A percentile compares a stretch with the other conserved stretches of the same genome.
Conservation (phyloP, 129 eudicot species). For the Chrysanthemum makinoi region DNA sequence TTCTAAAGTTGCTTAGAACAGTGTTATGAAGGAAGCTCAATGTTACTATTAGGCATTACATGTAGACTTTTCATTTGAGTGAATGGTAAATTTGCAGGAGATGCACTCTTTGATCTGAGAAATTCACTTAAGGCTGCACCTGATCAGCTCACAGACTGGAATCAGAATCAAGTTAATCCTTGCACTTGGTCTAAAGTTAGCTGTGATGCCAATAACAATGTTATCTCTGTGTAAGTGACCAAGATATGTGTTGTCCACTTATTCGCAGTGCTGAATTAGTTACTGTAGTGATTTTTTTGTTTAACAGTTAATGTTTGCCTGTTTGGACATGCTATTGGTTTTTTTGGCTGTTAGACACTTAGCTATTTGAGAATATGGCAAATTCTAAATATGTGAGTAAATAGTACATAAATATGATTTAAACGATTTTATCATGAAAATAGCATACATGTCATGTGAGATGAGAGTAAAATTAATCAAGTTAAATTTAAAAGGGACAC, state of each 20-base stretch:
- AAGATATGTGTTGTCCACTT: not conserved
- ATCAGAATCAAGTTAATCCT: slow-evolving; percentile 73
- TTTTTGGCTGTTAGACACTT: too few relatives aligned
- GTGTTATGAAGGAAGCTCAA: not conserved
- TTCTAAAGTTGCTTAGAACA: not conserved
- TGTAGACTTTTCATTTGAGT: not conserved
- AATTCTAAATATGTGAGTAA: too few relatives aligned
- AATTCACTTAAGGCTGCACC: slow-evolving; percentile 69
- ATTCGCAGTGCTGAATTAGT: too few relatives aligned
- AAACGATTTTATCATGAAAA: too few relatives aligned
- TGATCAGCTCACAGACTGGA: slow-evolving; percentile 81
- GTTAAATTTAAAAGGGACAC: too few relatives aligned
- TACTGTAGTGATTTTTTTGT: too few relatives aligned
- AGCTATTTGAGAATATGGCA: too few relatives aligned
- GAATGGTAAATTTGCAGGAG: slow-evolving; percentile 54
- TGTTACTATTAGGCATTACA: not conserved
- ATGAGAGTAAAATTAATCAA: too few relatives aligned
- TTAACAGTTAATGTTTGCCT: too few relatives aligned
- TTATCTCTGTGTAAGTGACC: slow-evolving; percentile 53
- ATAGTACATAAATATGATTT: too few relatives aligned
- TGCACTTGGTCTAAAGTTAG: slow-evolving; percentile 90
- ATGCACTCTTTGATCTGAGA: slow-evolving; percentile 73
- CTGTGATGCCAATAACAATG: slow-evolving; percentile 56
- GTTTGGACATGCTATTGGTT: too few relatives aligned
- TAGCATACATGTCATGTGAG: too few relatives aligned